These are phyloP conservation scores for Chalciporus chontae DNA, from an alignment of 768 basidiomycete genomes.

Conservation along the genomic window DNA sequence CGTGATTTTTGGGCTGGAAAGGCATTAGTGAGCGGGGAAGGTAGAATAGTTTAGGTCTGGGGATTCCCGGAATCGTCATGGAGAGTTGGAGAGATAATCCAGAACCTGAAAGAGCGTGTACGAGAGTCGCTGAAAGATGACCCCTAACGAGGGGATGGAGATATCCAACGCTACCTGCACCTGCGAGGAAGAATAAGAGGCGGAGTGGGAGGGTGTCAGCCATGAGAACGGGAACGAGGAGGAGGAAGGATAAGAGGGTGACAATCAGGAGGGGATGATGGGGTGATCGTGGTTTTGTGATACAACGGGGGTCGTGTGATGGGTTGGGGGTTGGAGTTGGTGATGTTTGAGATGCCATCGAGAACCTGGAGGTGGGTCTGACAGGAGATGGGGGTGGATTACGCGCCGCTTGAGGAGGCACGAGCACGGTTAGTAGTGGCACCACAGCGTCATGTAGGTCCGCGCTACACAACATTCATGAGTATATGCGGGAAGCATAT, in stretches of 20 bases:
- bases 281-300: not conserved
- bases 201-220: conserved; percentile 45
- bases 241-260: conserved; percentile 41
- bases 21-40: not conserved
- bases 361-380: conserved; percentile 40
- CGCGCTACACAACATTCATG: conserved; percentile 39
- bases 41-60: not conserved
- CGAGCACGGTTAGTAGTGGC: conserved; percentile 42
- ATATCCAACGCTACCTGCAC: conserved; percentile 11
- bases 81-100: conserved; percentile 17
- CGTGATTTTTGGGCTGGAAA: not conserved
- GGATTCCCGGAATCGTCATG: conserved; percentile 7
- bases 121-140: not conserved
- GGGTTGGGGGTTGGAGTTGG: not conserved
- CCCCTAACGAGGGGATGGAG: not conserved
- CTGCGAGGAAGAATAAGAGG: conserved; percentile 36
- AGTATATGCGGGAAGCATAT: not conserved
- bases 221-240: conserved; percentile 41
- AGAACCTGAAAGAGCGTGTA: conserved; percentile 9
- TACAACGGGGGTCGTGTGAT: conserved; percentile 12
- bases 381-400: conserved; percentile 50
- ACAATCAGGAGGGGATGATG: conserved; percentile 34
- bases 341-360: conserved; percentile 4
- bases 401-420: conserved; percentile 44
- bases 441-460: conserved; percentile 55